Base-by-base conservation (phyloP, 257 asterid species). In the Craterostigma plantagineum region DNA sequence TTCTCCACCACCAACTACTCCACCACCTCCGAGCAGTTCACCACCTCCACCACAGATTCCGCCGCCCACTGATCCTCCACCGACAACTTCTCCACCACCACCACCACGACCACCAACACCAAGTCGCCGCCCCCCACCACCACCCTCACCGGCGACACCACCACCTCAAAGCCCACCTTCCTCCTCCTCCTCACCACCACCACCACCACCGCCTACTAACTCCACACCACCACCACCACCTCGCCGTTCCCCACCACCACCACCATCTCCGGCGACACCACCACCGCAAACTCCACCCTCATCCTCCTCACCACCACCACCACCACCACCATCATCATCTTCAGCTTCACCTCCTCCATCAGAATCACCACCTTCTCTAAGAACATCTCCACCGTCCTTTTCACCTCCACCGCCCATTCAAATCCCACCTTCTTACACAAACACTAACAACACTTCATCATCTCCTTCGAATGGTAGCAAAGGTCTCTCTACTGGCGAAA, bases 401-500 rank as follows among this genome's bases (percentile, higher is more conserved):
- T 8, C 18, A 11, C 45, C 45, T 8, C 16, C 45, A 34, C 57
- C 68, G 33, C 64, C 69, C 14, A 49, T 54, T 7, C 14, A 36
- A 8, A 35, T 48, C 37, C 43, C 76, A 40, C 61, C 45, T 7
- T 1, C 12, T 58, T 38, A 59, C 71, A 42, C 62, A 80, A 33
- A 39, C 51, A n/a, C 63, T 73, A 30, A 35, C 77, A 46, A 34
- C 52, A 7, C 56, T 42, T 35, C 51, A 55, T 52, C 50, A 64
- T 48, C 10, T 51, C 51, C n/a, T 13, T 40, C 73, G 18, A 36
- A 18, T 47, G 47, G 59, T 35, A 50, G 53, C 34, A 63, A 64
- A 36, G 77, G 90, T 55, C 42, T 74, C 33, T 67, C 74, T 11
- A 66, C 87, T 14, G 83, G 60, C 42, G 78, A 56, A 42, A 54